Evolutionary conservation across 2,329 filamentous ascomycete genomes (phyloP).

Genomic region (Colletotrichum destructivum): DNA sequence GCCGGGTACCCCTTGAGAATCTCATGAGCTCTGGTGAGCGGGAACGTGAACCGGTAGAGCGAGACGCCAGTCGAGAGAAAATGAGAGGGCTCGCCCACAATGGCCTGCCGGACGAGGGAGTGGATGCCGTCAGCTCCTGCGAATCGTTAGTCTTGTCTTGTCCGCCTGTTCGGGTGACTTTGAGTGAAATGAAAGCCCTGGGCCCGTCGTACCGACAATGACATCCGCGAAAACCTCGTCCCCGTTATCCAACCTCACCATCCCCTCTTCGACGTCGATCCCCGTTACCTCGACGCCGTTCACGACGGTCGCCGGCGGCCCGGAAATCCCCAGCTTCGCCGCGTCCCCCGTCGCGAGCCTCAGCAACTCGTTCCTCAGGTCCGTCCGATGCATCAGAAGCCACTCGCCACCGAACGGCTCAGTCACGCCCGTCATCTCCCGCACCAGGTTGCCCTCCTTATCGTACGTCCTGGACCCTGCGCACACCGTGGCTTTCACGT

Average conservation of each 20-base stretch:
- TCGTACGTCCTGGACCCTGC: constrained; percentile 32
- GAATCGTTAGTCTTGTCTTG: neutral
- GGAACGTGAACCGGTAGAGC: constrained; percentile 34
- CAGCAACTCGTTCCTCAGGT: constrained; percentile 21
- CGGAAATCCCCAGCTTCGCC: constrained; percentile 30
- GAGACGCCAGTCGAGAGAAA: constrained; percentile 24
- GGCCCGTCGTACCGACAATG: constrained; percentile 26
- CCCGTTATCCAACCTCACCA: constrained; percentile 18
- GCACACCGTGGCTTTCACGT: constrained; percentile 27
- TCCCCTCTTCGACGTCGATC: constrained; percentile 27
- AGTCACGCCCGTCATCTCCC: constrained; percentile 34
- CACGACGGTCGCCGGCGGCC: constrained; percentile 22
- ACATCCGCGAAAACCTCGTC: constrained; percentile 19
- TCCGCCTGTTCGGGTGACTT: too few species aligned
- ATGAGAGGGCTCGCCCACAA: constrained; percentile 11
- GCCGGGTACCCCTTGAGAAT: constrained; percentile 17
- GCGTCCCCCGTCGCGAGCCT: constrained; percentile 34
- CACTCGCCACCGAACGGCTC: constrained; percentile 39
- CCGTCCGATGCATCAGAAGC: constrained; percentile 29
- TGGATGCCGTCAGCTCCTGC: constrained; percentile 37
- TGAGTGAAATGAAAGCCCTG: too few species aligned
- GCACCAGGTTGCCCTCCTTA: constrained; percentile 30
- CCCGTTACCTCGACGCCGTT: constrained; percentile 3
- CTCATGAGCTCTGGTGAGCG: constrained; percentile 16
- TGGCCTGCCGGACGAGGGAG: constrained; percentile 21